Evolutionary conservation across 306 rosid species (phyloP).

Genomic region (Luffa aegyptiaca): DNA sequence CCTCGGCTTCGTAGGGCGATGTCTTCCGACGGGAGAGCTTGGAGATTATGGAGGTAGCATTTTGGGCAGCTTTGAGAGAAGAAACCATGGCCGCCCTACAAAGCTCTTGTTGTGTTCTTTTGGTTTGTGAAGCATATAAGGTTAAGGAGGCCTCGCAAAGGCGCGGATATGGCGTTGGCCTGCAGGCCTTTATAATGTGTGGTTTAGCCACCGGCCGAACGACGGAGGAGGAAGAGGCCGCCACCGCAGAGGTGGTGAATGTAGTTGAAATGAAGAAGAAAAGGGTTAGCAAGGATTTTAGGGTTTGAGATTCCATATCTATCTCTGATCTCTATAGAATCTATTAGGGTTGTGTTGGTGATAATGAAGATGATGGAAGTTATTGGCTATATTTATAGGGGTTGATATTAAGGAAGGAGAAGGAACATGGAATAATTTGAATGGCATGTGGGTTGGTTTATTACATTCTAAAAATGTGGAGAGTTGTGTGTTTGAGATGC

Average conservation of each 20-base stretch:
- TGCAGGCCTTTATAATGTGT: conserved; percentile 31
- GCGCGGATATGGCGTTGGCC: conserved; percentile 28
- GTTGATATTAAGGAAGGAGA: background rate
- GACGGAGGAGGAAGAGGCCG: conserved; percentile 1
- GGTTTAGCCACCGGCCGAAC: background rate
- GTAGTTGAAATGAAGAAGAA: conserved; percentile 3
- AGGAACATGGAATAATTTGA: background rate
- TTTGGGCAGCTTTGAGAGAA: conserved; percentile 18
- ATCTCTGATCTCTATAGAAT: background rate
- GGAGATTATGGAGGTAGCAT: conserved; percentile 16
- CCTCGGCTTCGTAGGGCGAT: conserved; percentile 2
- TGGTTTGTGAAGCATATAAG: conserved; percentile 30
- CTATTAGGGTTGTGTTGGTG: background rate
- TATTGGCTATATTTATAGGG: background rate
- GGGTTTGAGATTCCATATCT: background rate
- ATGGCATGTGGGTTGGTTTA: no score
- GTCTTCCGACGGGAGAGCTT: background rate
- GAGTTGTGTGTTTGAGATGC: background rate
- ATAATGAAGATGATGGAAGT: background rate
- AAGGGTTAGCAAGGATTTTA: background rate
- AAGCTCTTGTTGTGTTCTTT: conserved; percentile 25
- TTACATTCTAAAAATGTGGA: background rate
- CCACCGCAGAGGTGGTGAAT: background rate
- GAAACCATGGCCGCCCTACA: conserved; percentile 28
- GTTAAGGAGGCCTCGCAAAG: conserved; percentile 31